These are phyloP conservation scores for Carex arenaria DNA, from an alignment of 202 grass and related monocot genomes.

Conservation along the genomic window DNA sequence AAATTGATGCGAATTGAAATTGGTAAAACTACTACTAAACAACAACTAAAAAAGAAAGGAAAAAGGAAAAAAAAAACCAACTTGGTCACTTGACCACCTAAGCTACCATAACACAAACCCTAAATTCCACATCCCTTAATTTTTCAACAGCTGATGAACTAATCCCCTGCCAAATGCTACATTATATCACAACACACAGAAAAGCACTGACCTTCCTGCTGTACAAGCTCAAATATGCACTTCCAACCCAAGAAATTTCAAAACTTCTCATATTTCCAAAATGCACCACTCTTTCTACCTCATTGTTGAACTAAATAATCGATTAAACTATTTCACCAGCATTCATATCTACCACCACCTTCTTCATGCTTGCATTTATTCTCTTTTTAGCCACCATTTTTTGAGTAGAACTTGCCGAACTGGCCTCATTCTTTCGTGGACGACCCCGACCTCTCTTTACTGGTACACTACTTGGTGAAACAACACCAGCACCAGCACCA, in stretches of 20 bases:
- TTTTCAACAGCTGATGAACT: constrained; percentile 11
- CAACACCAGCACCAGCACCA: not conserved
- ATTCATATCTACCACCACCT: constrained; percentile 25
- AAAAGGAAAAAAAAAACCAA: not conserved
- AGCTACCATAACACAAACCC: constrained; percentile 5
- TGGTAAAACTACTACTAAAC: constrained; percentile 9
- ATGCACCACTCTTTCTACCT: not conserved
- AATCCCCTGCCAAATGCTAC: not conserved
- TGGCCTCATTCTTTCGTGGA: constrained; percentile 18
- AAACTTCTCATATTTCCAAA: not conserved
- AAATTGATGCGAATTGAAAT: not conserved
- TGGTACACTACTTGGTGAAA: constrained; percentile 6
- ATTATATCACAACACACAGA: constrained; percentile 5
- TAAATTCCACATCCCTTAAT: not conserved
- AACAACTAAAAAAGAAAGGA: not conserved
- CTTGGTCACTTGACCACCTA: constrained; percentile 6
- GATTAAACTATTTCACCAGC: not conserved
- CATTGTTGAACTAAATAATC: not conserved
- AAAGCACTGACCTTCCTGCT: constrained; percentile 8
- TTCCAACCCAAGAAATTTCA: not conserved
- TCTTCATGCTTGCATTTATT: constrained; percentile 11
- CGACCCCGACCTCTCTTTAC: constrained; percentile 23
- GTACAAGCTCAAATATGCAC: not conserved
- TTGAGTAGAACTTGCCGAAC: not conserved
- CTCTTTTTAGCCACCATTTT: constrained; percentile 24